A percentile compares a stretch with the other conserved stretches of the same genome.
These are phyloP conservation scores for Lepiota venenata DNA, from an alignment of 768 basidiomycete genomes.

Conservation along the genomic window DNA sequence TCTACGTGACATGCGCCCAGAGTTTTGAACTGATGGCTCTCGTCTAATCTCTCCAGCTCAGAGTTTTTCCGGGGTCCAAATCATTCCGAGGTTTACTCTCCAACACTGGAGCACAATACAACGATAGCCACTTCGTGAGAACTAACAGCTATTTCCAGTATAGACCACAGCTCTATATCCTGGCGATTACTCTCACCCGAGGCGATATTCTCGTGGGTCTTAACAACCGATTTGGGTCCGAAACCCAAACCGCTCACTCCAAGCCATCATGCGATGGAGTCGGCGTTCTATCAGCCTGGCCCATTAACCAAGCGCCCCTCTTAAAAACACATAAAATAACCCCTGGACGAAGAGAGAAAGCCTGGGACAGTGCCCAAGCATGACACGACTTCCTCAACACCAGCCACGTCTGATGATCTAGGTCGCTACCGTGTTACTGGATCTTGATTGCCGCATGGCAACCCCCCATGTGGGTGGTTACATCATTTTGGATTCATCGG, in stretches of 20 bases:
- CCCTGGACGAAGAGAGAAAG: background rate
- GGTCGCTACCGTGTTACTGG: background rate
- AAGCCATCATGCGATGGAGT: no score
- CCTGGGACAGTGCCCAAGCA: background rate
- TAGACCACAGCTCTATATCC: no score
- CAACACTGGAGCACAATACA: background rate
- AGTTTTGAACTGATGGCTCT: no score
- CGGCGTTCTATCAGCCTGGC: no score
- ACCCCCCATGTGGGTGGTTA: conserved; percentile 19
- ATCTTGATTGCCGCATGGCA: conserved; percentile 13
- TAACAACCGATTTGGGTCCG: no score
- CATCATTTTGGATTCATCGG: conserved; percentile 16
- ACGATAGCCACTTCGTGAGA: background rate
- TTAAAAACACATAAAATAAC: background rate
- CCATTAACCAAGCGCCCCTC: background rate
- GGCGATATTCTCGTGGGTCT: no score
- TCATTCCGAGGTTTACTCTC: conserved; percentile 5
- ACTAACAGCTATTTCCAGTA: background rate
- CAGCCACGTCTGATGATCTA: background rate
- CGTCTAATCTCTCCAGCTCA: background rate
- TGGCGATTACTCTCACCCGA: no score
- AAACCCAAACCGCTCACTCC: no score
- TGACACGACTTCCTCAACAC: background rate
- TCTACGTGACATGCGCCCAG: no score
- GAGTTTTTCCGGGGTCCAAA: background rate